Conservation (phyloP, 768 basidiomycete species). For the Lactarius psammicola region DNA sequence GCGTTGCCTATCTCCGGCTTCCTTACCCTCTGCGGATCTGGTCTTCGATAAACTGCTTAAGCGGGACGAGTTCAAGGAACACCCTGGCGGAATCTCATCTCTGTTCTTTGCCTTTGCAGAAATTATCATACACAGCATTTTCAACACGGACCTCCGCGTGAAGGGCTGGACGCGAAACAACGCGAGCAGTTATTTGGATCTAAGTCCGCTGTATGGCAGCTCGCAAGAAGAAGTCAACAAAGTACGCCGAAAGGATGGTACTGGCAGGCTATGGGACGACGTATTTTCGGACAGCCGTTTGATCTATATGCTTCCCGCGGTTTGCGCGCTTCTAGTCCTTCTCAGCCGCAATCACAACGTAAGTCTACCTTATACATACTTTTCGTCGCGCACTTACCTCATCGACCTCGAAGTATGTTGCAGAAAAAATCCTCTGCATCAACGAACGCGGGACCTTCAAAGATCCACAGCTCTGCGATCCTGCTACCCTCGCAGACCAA, state of each 20-base stretch:
- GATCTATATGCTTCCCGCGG: constrained; percentile 69
- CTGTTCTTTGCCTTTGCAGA: constrained; percentile 80
- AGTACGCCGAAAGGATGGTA: constrained; percentile 62
- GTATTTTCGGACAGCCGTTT: constrained; percentile 66
- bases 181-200: constrained; percentile 71
- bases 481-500: constrained; percentile 40
- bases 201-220: constrained; percentile 72
- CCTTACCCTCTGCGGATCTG: constrained; percentile 62
- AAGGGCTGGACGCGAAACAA: constrained; percentile 55
- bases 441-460: constrained; percentile 59
- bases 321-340: constrained; percentile 64
- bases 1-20: constrained; percentile 41
- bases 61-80: constrained; percentile 35
- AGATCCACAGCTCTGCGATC: constrained; percentile 28
- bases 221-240: constrained; percentile 43
- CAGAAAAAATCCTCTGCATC: constrained; percentile 61
- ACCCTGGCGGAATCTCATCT: constrained; percentile 59
- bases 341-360: constrained; percentile 76
- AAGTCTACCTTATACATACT: constrained; percentile 26
- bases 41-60: constrained; percentile 70
- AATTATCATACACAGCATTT: constrained; percentile 70
- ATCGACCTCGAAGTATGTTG: constrained; percentile 53
- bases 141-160: constrained; percentile 48
- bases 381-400: neutral
- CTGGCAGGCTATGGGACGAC: constrained; percentile 66